Conservation (phyloP, 176 grass and related monocot species). For the Panicum miliaceum region DNA sequence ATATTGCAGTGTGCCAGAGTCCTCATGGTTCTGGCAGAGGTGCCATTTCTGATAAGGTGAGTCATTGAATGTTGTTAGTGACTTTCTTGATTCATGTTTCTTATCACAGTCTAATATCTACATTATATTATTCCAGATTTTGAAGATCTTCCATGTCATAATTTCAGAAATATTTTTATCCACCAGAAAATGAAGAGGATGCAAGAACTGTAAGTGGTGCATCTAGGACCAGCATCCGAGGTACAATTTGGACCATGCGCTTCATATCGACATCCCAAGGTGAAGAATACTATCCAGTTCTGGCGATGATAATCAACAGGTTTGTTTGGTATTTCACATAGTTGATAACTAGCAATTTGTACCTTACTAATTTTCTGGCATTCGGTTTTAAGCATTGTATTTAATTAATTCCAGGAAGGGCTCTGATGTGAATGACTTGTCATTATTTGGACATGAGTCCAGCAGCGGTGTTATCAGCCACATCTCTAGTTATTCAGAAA, state of each 20-base stretch:
- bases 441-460: slow-evolving; percentile 71
- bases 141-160: slow-evolving; percentile 90
- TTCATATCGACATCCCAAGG: slow-evolving; percentile 71
- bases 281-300: slow-evolving; percentile 75
- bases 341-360: slow-evolving; percentile 5
- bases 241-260: slow-evolving; percentile 98
- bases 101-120: slow-evolving; percentile 71
- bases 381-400: slow-evolving; percentile 31
- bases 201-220: slow-evolving; percentile 46
- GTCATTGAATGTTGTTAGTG: slow-evolving; percentile 47
- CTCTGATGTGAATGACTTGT: slow-evolving; percentile 74
- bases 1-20: slow-evolving; percentile 51
- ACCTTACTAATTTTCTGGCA: not conserved
- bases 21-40: slow-evolving; percentile 47
- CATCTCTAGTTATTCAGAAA: slow-evolving; percentile 75
- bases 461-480: slow-evolving; percentile 50
- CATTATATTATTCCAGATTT: slow-evolving; percentile 90
- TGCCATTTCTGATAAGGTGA: slow-evolving; percentile 73
- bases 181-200: slow-evolving; percentile 80
- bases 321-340: slow-evolving; percentile 43
- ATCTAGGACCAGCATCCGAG: slow-evolving; percentile 49
- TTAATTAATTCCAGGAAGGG: slow-evolving; percentile 70
- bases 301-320: slow-evolving; percentile 91
- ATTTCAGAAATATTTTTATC: slow-evolving; percentile 99
- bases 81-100: slow-evolving; percentile 35